Percentiles rank a stretch among this genome's conserved stretches.
Evolutionary conservation across 257 asterid genomes (phyloP).

Genomic region (Rehmannia glutinosa): DNA sequence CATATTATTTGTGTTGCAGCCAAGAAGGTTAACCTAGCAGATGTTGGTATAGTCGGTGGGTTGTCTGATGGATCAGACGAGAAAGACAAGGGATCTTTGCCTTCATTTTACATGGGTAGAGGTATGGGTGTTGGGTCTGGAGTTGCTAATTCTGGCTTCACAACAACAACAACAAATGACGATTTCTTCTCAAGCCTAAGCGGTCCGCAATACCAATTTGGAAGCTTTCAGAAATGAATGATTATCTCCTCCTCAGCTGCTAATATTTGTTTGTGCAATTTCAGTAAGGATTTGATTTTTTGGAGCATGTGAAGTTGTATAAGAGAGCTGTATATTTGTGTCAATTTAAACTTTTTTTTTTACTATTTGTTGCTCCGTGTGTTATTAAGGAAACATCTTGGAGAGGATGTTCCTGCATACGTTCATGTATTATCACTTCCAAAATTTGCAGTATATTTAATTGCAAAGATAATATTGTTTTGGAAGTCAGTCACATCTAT

Average conservation of each 20-base stretch:
- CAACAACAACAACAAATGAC: slow-evolving; percentile 36
- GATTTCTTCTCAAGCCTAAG: slow-evolving; percentile 72
- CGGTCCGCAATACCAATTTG: slow-evolving; percentile 58
- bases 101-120: slow-evolving; percentile 56
- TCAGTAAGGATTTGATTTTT: slow-evolving; percentile 14
- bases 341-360: neutral
- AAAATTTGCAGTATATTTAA: neutral
- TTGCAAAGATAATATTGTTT: too few species aligned
- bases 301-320: slow-evolving; percentile 9
- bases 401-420: neutral
- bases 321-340: slow-evolving; percentile 3
- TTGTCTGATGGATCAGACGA: slow-evolving; percentile 53
- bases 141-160: slow-evolving; percentile 46
- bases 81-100: slow-evolving; percentile 52
- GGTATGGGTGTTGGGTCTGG: slow-evolving; percentile 66
- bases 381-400: neutral
- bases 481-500: too few species aligned
- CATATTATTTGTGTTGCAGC: slow-evolving; percentile 43
- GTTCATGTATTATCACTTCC: neutral
- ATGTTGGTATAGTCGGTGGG: slow-evolving; percentile 76
- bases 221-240: slow-evolving; percentile 63
- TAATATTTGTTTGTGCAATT: neutral
- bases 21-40: slow-evolving; percentile 77
- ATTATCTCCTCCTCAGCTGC: neutral
- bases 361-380: slow-evolving; percentile 8